phyloP scores from a whole-genome alignment of 2,329 filamentous ascomycete species.

The Emydomyces testavorans region DNA sequence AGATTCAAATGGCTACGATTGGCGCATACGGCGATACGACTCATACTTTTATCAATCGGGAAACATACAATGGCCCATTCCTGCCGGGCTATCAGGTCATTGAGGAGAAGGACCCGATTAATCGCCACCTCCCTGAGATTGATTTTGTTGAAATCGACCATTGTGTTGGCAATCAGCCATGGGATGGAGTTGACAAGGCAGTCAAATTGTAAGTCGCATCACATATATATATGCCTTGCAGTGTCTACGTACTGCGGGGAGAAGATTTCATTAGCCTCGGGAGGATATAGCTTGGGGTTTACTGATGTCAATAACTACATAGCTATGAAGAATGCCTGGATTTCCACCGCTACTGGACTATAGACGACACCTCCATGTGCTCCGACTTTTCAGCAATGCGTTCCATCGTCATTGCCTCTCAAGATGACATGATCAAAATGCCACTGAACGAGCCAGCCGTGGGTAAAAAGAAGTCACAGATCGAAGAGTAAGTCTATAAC shows the following conservation, averaged over 20 bases:
- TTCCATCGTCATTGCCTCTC: conserved; percentile 73
- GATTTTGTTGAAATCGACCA: conserved; percentile 69
- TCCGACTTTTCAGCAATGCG: conserved; percentile 80
- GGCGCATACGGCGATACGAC: conserved; percentile 82
- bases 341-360: conserved; percentile 91
- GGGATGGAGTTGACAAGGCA: conserved; percentile 60
- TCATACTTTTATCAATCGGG: conserved; percentile 68
- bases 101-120: conserved; percentile 34
- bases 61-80: conserved; percentile 58
- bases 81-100: conserved; percentile 61
- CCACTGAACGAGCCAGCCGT: conserved; percentile 86
- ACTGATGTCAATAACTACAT: too few species aligned
- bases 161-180: conserved; percentile 90
- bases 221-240: conserved; percentile 8
- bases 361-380: conserved; percentile 80
- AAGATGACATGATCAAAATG: conserved; percentile 82
- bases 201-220: conserved; percentile 41
- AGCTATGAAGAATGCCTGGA: conserved; percentile 74
- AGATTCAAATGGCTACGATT: conserved; percentile 61
- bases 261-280: too few species aligned
- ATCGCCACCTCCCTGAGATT: conserved; percentile 47
- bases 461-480: conserved; percentile 78
- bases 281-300: too few species aligned
- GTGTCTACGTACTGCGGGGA: too few species aligned
- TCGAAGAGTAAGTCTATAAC: conserved; percentile 77